Conservation (phyloP, 75 land plant species). For the Selaginella tamariscina region DNA sequence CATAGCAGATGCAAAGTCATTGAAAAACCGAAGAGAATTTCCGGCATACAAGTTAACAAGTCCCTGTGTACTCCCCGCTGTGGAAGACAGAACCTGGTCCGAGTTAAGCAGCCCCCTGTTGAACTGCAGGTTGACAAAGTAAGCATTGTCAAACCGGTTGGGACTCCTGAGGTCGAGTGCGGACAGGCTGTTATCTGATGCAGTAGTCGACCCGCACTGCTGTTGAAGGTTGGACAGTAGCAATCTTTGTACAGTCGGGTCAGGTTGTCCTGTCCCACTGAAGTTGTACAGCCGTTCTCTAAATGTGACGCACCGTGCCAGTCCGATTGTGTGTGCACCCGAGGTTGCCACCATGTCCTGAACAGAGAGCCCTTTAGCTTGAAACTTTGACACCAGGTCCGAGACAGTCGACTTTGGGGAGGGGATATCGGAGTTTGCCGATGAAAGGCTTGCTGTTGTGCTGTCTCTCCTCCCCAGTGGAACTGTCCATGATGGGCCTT, state of each 20-base stretch:
- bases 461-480: neutral
- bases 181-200: neutral
- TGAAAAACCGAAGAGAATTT: neutral
- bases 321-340: slow-evolving; percentile 10
- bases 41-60: slow-evolving; percentile 1
- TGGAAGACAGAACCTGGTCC: neutral
- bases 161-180: slow-evolving; percentile 1
- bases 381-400: neutral
- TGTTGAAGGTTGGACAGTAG: neutral
- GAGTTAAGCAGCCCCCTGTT: slow-evolving; percentile 2
- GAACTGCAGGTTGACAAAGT: neutral
- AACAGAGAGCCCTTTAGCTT: neutral
- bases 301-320: slow-evolving; percentile 1
- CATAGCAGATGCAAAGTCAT: neutral
- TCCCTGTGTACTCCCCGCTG: neutral
- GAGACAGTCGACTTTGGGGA: neutral
- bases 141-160: neutral
- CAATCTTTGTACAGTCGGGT: neutral
- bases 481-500: slow-evolving; percentile 6
- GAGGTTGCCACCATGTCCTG: slow-evolving; percentile 16
- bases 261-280: neutral
- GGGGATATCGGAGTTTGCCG: neutral
- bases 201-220: neutral
- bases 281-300: slow-evolving; percentile 1
- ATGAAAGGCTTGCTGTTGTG: neutral